A percentile compares a stretch with the other conserved stretches of the same genome.
These are phyloP conservation scores for Cryptococcus jaspeensis DNA, from an alignment of 1,284 basidiomycete genomes.

Conservation along the genomic window DNA sequence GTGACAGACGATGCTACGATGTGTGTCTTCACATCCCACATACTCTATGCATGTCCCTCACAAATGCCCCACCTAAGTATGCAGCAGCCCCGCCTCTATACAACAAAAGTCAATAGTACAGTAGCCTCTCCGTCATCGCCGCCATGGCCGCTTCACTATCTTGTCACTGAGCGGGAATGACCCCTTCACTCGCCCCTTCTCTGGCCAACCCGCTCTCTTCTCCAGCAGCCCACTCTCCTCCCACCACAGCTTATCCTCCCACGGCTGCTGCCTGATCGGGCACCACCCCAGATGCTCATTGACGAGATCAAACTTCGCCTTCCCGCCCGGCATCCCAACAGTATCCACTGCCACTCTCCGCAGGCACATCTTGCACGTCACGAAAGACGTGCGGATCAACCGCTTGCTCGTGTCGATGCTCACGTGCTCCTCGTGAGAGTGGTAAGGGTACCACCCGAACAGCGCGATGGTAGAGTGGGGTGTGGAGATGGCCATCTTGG, in stretches of 20 bases:
- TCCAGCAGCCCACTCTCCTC: conserved; percentile 3
- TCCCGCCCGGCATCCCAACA: conserved; percentile 10
- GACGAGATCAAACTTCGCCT: conserved; percentile 26
- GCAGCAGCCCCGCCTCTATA: neutral
- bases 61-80: neutral
- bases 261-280: conserved; percentile 28
- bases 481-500: conserved; percentile 1
- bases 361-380: conserved; percentile 36
- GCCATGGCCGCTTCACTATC: conserved; percentile 31
- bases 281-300: conserved; percentile 41
- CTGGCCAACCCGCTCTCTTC: conserved; percentile 6
- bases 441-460: conserved; percentile 45
- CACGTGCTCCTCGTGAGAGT: conserved; percentile 15
- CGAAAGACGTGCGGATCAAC: conserved; percentile 28
- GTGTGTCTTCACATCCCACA: no score
- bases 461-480: conserved; percentile 26
- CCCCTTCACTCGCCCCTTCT: conserved; percentile 3
- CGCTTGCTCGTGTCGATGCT: conserved; percentile 5
- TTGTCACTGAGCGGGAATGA: conserved; percentile 25
- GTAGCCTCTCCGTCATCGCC: conserved; percentile 4
- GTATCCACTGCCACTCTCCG: conserved; percentile 41
- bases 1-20: no score
- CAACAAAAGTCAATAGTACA: neutral
- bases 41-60: no score
- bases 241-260: conserved; percentile 21